Percentiles rank a stretch among this genome's conserved stretches.
Conservation (phyloP, 1,139 yeast genomes). For the Geotrichum fermentans region DNA sequence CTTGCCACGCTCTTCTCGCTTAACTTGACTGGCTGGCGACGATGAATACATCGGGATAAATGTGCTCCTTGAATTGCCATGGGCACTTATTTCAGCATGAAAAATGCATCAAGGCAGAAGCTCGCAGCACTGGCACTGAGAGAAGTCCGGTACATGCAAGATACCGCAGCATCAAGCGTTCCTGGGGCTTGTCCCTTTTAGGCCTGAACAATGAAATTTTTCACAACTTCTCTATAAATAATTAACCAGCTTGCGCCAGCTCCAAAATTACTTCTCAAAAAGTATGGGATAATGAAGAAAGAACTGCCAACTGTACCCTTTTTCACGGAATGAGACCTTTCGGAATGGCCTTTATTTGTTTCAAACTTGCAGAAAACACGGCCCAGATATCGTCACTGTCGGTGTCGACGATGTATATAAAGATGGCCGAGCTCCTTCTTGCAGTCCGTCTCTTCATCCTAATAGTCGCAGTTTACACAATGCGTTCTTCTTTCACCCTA, state of each 20-base stretch:
- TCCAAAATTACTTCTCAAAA: not conserved
- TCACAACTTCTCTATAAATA: not conserved
- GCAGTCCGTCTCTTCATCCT: not conserved
- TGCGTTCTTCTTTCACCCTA: not conserved
- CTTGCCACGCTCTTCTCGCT: no score
- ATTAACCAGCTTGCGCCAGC: not conserved
- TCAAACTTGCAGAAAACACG: not conserved
- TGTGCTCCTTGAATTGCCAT: no score
- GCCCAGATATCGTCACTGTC: not conserved
- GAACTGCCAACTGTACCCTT: not conserved
- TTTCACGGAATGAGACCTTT: not conserved
- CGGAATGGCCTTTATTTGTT: not conserved
- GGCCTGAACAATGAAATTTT: not conserved
- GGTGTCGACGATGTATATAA: not conserved
- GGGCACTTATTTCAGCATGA: no score
- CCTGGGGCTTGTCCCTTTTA: no score
- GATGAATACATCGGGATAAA: no score
- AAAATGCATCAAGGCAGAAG: no score
- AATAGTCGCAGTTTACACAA: not conserved
- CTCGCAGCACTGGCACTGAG: no score
- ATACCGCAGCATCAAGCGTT: no score
- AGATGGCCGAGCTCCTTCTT: not conserved
- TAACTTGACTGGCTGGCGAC: no score
- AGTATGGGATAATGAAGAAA: not conserved
- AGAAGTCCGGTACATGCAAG: no score